Base-by-base conservation (phyloP, 352 stramenopile genomes). In the Pythium diclinum region DNA sequence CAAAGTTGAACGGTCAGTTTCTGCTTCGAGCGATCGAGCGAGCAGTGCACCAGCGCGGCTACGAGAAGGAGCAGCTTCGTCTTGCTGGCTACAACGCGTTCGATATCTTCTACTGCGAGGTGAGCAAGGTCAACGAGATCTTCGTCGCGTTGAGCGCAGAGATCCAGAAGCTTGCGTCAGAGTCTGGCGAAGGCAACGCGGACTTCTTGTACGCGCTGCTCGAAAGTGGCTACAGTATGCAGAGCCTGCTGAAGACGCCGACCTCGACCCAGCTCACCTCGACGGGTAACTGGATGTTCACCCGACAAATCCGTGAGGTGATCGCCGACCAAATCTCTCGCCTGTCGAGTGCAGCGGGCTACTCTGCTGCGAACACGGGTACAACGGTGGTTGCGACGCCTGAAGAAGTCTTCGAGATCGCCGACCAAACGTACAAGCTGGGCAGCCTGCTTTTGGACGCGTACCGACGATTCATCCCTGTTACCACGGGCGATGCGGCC, bases 31-130 rank as follows among this genome's bases (percentile, higher is more conserved):
- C 83, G 16, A 95, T 94, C 48, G 79, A 92, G 53, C 76, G 74
- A 52, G 87, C 81, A 16, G 83, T 95, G 10, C 71, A 88, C 16
- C 72, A 80, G 17, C 87, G 87, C 34, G 87, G 87, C 2, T 89
- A 95, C 55, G 71, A 89, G 48, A 86, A 83, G 19, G 85, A 94
- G 17, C 78, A 94, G 67, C 84, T 95, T 23, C 78, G 78, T 17
- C 68, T 92, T 6, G 83, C 87, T 8, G 87, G 87, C 3, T 95
- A 92, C 73, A 93, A 89, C 57, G 78, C 85, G 3, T 93, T 95
- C 67, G 87, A 95, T 70, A 84, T 94, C 19, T 95, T 95, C 48
- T 95, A 92, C 56, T 92, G 81, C 52, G 87, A 95, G 74, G 81
- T 94, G 28, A 94, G 78, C 71, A 91, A 89, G 48, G 73, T 95